These are phyloP conservation scores for Hansfordia pulvinata DNA, from an alignment of 2,329 filamentous ascomycete genomes.

Conservation along the genomic window DNA sequence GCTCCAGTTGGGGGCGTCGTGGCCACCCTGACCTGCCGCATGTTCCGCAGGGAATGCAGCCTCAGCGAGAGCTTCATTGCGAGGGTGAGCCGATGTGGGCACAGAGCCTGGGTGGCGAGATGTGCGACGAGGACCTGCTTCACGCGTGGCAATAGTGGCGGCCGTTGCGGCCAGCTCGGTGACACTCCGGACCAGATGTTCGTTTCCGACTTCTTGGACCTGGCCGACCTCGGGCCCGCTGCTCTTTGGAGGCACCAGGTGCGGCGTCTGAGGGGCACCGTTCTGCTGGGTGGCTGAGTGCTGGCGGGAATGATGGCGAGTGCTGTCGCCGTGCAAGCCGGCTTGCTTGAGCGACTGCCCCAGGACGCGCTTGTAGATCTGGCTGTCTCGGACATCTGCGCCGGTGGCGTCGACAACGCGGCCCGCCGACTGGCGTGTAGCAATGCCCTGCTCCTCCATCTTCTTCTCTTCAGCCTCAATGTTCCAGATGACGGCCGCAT, in stretches of 20 bases:
- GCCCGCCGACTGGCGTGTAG: constrained; percentile 16
- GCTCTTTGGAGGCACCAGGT: constrained; percentile 63
- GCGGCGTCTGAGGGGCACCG: constrained; percentile 39
- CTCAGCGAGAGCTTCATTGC: constrained; percentile 25
- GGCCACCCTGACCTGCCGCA: constrained; percentile 52
- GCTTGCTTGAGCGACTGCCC: constrained; percentile 81
- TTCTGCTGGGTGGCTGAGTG: constrained; percentile 19
- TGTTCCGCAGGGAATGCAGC: constrained; percentile 32
- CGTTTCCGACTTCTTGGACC: too few species aligned
- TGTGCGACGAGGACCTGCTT: constrained; percentile 37
- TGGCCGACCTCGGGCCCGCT: too few species aligned
- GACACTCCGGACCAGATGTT: constrained; percentile 64
- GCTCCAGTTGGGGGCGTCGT: constrained; percentile 98
- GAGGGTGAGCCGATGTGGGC: constrained; percentile 15
- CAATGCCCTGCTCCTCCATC: constrained; percentile 33
- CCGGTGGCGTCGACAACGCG: constrained; percentile 32
- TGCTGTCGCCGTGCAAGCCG: constrained; percentile 47
- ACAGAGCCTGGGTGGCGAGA: constrained; percentile 17
- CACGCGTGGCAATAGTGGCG: constrained; percentile 72
- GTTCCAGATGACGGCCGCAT: constrained; percentile 95
- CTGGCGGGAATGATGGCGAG: constrained; percentile 17
- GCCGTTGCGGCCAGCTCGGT: constrained; percentile 90
- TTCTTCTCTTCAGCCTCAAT: constrained; percentile 69
- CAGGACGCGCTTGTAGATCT: constrained; percentile 85
- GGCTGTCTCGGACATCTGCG: constrained; percentile 70